Conservation (phyloP, 2,329 filamentous ascomycete genomes). For the Venturia carpophila region DNA sequence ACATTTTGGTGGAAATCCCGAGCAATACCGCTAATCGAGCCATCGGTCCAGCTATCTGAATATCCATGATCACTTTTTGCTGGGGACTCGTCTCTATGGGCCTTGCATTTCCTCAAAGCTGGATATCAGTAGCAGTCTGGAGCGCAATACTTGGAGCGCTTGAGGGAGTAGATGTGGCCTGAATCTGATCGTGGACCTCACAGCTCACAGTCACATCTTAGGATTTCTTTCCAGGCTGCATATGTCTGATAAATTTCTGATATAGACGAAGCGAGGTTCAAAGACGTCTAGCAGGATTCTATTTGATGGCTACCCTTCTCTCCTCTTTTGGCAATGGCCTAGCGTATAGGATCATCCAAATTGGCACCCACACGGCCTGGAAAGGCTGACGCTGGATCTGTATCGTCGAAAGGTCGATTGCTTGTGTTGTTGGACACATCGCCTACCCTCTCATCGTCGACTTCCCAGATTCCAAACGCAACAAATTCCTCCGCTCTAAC, state of each 20-base stretch:
- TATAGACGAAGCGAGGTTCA: conserved; percentile 21
- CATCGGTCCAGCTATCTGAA: conserved; percentile 24
- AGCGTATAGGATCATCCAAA: not conserved
- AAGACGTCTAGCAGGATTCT: conserved; percentile 20
- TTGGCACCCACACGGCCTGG: not conserved
- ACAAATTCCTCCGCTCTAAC: conserved; percentile 42
- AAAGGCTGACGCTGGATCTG: conserved; percentile 62
- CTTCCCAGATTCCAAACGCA: conserved; percentile 44
- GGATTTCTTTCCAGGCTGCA: conserved; percentile 21
- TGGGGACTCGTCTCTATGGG: conserved; percentile 24
- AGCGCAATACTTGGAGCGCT: conserved; percentile 28
- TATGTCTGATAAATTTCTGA: conserved; percentile 22
- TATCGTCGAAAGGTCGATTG: conserved; percentile 42
- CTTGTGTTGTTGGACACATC: conserved; percentile 42
- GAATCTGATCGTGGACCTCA: conserved; percentile 16
- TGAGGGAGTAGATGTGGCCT: conserved; percentile 22
- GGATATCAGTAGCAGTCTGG: conserved; percentile 26
- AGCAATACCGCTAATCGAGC: conserved; percentile 17
- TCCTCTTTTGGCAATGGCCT: not conserved
- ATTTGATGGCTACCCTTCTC: not conserved
- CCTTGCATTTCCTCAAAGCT: conserved; percentile 24
- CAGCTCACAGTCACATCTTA: not conserved
- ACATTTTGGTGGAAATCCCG: conserved; percentile 14
- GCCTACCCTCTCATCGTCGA: conserved; percentile 55
- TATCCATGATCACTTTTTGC: conserved; percentile 22